Evolutionary conservation across 2,329 filamentous ascomycete species (phyloP).

Genomic region (Coniochaeta sp.): DNA sequence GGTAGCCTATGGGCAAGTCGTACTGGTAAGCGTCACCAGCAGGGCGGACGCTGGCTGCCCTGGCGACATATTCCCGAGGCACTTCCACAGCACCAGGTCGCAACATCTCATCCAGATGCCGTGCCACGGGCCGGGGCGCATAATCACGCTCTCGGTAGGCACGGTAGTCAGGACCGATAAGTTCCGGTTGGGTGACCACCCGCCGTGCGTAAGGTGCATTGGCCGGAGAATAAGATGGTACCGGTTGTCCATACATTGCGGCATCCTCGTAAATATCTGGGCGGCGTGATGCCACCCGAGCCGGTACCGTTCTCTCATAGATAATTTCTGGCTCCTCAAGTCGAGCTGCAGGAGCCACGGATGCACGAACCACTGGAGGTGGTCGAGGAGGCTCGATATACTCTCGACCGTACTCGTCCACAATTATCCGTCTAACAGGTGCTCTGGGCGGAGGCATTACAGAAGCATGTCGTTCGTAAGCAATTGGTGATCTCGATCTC

Average conservation of each 20-base stretch:
- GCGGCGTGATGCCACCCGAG: conserved; percentile 42
- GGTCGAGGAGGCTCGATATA: conserved; percentile 53
- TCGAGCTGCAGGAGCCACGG: conserved; percentile 39
- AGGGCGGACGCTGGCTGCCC: conserved; percentile 11
- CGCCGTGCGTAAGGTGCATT: conserved; percentile 36
- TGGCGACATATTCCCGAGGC: conserved; percentile 42
- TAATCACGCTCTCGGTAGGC: conserved; percentile 52
- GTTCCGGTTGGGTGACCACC: conserved; percentile 57
- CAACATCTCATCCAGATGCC: conserved; percentile 35
- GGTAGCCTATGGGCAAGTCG: conserved; percentile 14
- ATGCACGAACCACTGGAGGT: conserved; percentile 34
- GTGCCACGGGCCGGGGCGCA: conserved; percentile 38
- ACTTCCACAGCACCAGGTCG: conserved; percentile 33
- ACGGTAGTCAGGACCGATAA: conserved; percentile 41
- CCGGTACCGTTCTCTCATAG: conserved; percentile 54
- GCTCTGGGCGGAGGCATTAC: conserved; percentile 44
- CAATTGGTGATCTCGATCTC: conserved; percentile 39
- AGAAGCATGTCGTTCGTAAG: conserved; percentile 34
- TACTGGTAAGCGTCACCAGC: conserved; percentile 11
- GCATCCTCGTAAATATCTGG: conserved; percentile 39
- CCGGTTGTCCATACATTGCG: conserved; percentile 39
- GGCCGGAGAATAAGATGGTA: conserved; percentile 33
- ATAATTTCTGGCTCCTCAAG: conserved; percentile 23
- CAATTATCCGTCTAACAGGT: conserved; percentile 59
- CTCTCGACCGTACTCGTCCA: conserved; percentile 77